Conservation (phyloP, 2,329 filamentous ascomycete genomes). For the Nothopassalora personata region DNA sequence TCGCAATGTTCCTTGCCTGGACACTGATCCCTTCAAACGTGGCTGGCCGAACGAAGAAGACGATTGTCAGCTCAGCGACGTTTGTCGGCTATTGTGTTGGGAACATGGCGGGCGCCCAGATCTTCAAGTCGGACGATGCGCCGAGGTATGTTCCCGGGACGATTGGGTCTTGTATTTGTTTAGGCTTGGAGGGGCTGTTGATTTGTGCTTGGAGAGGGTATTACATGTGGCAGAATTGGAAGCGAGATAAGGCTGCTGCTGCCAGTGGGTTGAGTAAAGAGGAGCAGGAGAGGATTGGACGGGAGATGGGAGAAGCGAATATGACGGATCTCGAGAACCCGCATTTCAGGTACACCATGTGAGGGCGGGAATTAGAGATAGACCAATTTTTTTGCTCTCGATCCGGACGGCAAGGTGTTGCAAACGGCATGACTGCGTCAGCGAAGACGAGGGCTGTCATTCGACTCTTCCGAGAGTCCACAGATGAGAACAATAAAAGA, state of each 20-base stretch:
- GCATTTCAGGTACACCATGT: constrained; percentile 27
- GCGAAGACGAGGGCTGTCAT: too few species aligned
- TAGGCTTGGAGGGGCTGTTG: constrained; percentile 30
- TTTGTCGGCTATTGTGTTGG: constrained; percentile 47
- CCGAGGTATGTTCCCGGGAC: constrained; percentile 44
- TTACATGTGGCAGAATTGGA: constrained; percentile 39
- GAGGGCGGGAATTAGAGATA: not conserved
- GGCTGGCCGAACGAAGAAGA: constrained; percentile 45
- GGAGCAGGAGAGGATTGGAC: constrained; percentile 60
- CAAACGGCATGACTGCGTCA: too few species aligned
- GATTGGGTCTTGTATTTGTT: constrained; percentile 35
- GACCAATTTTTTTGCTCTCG: not conserved
- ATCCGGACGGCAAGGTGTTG: too few species aligned
- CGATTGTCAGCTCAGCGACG: constrained; percentile 42
- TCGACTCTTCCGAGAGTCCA: too few species aligned
- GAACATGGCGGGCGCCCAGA: constrained; percentile 46
- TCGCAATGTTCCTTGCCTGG: constrained; percentile 34
- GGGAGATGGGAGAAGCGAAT: constrained; percentile 63
- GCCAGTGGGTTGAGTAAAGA: constrained; percentile 40
- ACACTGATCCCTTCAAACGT: constrained; percentile 42
- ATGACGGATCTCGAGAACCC: constrained; percentile 56
- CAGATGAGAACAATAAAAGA: not conserved
- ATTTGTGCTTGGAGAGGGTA: constrained; percentile 39
- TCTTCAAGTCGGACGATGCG: constrained; percentile 42
- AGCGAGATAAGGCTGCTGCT: constrained; percentile 21